Percentiles rank a stretch among this genome's conserved stretches.
Evolutionary conservation across 202 grass and related monocot species (phyloP).

Genomic region (Musa balbisiana): DNA sequence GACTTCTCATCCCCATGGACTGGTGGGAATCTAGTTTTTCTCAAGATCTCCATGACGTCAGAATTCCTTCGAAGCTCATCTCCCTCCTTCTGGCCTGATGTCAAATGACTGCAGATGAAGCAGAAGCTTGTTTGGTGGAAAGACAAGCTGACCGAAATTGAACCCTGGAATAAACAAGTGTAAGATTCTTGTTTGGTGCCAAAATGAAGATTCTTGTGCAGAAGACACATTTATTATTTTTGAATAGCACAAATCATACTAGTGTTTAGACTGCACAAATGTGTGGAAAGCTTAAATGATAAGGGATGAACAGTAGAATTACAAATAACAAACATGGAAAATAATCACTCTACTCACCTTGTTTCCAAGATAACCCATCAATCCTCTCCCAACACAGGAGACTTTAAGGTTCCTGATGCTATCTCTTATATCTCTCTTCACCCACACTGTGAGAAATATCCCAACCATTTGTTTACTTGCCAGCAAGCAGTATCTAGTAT

Average conservation of each 20-base stretch:
- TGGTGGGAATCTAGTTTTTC: constrained; percentile 79
- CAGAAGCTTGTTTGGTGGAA: constrained; percentile 99
- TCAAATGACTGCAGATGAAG: constrained; percentile 99
- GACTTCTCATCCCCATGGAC: constrained; percentile 76
- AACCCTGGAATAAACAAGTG: constrained; percentile 48
- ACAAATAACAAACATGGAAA: too few species aligned
- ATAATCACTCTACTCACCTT: constrained; percentile 39
- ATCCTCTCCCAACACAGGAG: constrained; percentile 88
- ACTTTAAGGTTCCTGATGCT: constrained; percentile 94
- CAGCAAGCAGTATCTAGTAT: constrained; percentile 65
- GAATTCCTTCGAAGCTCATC: constrained; percentile 73
- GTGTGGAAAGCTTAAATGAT: too few species aligned
- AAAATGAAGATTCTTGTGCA: too few species aligned
- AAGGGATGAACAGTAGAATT: too few species aligned
- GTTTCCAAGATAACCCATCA: constrained; percentile 98
- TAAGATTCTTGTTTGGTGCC: background rate
- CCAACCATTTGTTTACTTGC: constrained; percentile 99
- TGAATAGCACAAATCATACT: too few species aligned
- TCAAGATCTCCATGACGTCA: constrained; percentile 80
- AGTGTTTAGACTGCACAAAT: too few species aligned
- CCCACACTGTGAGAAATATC: constrained; percentile 93
- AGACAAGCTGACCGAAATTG: constrained; percentile 95
- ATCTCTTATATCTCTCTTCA: constrained; percentile 63
- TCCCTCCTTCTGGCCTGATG: constrained; percentile 90
- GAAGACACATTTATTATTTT: too few species aligned